phyloP scores from a whole-genome alignment of 495 filamentous ascomycete species.

The Immersiella caudata region DNA sequence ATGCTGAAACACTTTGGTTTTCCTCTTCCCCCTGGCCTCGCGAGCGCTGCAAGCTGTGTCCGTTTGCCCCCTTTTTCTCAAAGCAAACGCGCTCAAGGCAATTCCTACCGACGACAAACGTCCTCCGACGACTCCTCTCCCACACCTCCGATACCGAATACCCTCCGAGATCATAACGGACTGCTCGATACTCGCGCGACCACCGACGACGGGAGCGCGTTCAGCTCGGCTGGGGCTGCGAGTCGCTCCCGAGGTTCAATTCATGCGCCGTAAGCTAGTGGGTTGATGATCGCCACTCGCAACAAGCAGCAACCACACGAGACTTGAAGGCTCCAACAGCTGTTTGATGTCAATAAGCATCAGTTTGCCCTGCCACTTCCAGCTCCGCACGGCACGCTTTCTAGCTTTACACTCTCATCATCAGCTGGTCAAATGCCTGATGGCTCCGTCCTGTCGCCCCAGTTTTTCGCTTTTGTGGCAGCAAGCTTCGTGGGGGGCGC shows the following conservation, averaged over 20 bases:
- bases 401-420: not conserved
- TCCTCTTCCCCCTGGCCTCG: constrained; percentile 5
- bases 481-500: not conserved
- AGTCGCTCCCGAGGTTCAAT: constrained; percentile 2
- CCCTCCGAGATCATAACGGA: not conserved
- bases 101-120: not conserved
- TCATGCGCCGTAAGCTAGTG: constrained; percentile 14
- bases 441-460: not conserved
- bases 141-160: not conserved
- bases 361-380: not conserved
- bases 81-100: not conserved
- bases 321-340: constrained; percentile 14
- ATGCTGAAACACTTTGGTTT: constrained; percentile 22
- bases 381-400: not conserved
- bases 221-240: not conserved
- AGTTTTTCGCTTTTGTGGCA: constrained; percentile 1
- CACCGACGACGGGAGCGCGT: not conserved
- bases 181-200: not conserved
- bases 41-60: not conserved
- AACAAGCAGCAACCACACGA: constrained; percentile 18
- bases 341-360: not conserved
- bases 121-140: not conserved
- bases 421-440: not conserved
- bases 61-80: too few relatives aligned
- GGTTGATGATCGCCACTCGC: constrained; percentile 21